Conservation (phyloP, 257 asterid genomes). For the Primulina huaijiensis region DNA sequence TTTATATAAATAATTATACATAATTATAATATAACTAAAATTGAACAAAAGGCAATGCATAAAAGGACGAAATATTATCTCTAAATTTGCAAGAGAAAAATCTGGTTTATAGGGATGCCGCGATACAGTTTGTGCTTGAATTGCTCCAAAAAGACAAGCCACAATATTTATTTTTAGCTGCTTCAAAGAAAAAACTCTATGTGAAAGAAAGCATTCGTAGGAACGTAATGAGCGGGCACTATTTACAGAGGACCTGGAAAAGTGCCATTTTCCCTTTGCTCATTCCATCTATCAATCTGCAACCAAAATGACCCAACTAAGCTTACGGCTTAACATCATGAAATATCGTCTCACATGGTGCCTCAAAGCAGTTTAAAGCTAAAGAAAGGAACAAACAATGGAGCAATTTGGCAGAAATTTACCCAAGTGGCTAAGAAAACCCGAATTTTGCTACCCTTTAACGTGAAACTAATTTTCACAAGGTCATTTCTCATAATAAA, state of each 20-base stretch:
- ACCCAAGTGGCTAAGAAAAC: not conserved
- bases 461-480: not conserved
- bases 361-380: not conserved
- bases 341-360: not conserved
- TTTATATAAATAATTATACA: too few relatives aligned
- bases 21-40: too few relatives aligned
- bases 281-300: constrained; percentile 96
- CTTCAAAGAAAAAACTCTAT: constrained; percentile 30
- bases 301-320: constrained; percentile 16
- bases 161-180: constrained; percentile 31
- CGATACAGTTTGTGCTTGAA: constrained; percentile 30
- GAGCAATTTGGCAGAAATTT: not conserved
- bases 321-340: not conserved
- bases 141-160: constrained; percentile 30
- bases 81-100: constrained; percentile 14
- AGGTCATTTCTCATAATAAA: not conserved
- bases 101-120: constrained; percentile 25
- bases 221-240: constrained; percentile 19
- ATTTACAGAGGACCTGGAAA: constrained; percentile 90
- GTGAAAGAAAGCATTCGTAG: constrained; percentile 25
- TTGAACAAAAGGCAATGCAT: constrained; percentile 5
- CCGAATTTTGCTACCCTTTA: not conserved
- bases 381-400: not conserved
- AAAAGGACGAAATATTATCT: constrained; percentile 6
- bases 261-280: constrained; percentile 94